These are phyloP conservation scores for Colletotrichum abscissum DNA, from an alignment of 2,329 filamentous ascomycete genomes.

Conservation along the genomic window DNA sequence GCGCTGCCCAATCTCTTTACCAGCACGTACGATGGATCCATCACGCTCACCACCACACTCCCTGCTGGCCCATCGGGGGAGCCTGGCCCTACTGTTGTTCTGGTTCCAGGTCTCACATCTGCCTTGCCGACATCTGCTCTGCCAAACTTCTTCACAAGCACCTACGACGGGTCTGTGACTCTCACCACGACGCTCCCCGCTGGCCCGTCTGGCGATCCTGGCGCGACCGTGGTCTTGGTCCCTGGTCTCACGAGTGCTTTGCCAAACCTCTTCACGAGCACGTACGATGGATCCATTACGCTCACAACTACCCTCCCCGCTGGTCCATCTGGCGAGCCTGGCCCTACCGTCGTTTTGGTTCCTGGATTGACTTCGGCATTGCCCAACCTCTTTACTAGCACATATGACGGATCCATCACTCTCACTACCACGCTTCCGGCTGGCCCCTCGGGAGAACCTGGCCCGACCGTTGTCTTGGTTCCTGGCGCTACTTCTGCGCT, in stretches of 20 bases:
- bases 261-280: neutral
- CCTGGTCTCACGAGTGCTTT: neutral
- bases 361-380: neutral
- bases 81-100: neutral
- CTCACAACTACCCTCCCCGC: constrained; percentile 5
- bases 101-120: neutral
- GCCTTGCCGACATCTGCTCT: neutral
- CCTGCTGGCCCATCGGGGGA: neutral
- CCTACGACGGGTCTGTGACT: neutral
- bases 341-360: neutral
- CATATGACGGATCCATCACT: constrained; percentile 2
- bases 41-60: neutral
- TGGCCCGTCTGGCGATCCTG: neutral
- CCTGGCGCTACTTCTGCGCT: neutral
- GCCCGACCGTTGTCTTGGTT: neutral
- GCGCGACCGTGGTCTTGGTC: neutral
- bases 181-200: neutral
- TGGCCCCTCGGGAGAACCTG: neutral
- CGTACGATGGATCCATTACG: constrained; percentile 5
- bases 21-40: neutral
- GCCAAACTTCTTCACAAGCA: neutral
- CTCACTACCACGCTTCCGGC: constrained; percentile 4
- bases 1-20: neutral
- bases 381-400: constrained; percentile 1
- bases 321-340: constrained; percentile 2